These are phyloP conservation scores for Zea luxurians DNA, from an alignment of 176 grass and related monocot species.

Conservation along the genomic window DNA sequence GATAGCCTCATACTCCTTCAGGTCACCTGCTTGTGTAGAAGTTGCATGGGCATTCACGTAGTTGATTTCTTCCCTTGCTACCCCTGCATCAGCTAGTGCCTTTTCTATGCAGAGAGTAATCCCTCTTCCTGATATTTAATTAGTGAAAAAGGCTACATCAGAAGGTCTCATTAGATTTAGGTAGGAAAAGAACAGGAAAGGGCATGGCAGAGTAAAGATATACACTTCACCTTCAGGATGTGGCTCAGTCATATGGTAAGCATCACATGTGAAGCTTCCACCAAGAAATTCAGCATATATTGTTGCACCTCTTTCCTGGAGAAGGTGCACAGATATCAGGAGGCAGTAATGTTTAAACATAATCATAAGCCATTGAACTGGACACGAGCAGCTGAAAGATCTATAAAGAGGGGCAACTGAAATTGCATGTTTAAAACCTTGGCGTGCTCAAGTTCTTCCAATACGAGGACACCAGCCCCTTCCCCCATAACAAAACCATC, in stretches of 20 bases:
- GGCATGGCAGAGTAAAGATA: background rate
- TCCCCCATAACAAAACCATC: slow-evolving; percentile 99
- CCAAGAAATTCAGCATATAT: slow-evolving; percentile 97
- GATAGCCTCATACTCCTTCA: slow-evolving; percentile 95
- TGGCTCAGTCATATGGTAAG: slow-evolving; percentile 97
- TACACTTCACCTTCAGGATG: slow-evolving; percentile 85
- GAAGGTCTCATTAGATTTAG: slow-evolving; percentile 29
- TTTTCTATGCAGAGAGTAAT: slow-evolving; percentile 96
- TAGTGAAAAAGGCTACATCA: slow-evolving; percentile 26
- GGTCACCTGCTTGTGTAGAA: slow-evolving; percentile 82
- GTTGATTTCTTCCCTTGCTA: slow-evolving; percentile 84
- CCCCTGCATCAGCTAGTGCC: slow-evolving; percentile 79
- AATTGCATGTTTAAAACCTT: slow-evolving; percentile 55
- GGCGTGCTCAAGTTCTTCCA: slow-evolving; percentile 99
- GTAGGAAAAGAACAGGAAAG: background rate
- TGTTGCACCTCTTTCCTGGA: slow-evolving; percentile 88
- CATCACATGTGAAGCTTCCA: slow-evolving; percentile 99
- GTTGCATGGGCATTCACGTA: slow-evolving; percentile 99
- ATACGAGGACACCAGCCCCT: slow-evolving; percentile 88
- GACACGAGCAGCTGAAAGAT: slow-evolving; percentile 20
- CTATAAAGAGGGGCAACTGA: slow-evolving; percentile 7
- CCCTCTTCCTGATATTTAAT: slow-evolving; percentile 64
- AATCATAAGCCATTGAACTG: background rate
- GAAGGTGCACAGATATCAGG: slow-evolving; percentile 27
- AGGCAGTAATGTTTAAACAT: background rate